Evolutionary conservation across 352 stramenopile species (phyloP), one percentile per base, ranked within the genome.

Genomic region (Phytophthora aleatoria): DNA sequence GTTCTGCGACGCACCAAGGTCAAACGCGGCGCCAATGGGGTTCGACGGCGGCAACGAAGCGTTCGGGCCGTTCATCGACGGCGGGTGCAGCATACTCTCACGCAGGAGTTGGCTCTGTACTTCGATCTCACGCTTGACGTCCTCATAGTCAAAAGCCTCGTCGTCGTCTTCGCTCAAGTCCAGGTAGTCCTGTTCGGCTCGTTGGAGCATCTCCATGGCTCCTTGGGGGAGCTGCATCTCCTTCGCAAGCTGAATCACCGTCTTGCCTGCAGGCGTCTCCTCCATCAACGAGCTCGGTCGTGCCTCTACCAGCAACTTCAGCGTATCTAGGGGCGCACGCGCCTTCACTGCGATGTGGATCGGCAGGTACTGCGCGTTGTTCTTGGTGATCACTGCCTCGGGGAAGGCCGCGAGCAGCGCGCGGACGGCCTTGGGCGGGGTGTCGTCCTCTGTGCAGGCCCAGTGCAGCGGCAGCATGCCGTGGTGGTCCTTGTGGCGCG

Each of bases 381-480:
- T 95, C 55, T 81, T 85, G 45, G 81, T 90, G 50, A 95, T 72
- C 39, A 90, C 83, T 11, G 71, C 86, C 45, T 92, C 81, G 0
- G 86, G 86, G n/a, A 86, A 95, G 5, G 83, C 86, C 13, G 81
- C 61, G 10, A 95, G 75, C 39, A 95, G 70, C 45, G 83, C 79
- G 0, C 74, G 65, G 50, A 95, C 72, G 3, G 85, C 81, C 12
- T 70, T 76, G 3, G 82, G 55, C 3, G 82, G 79, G n/a, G 85
- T 84, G 56, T 95, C 83, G 60, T 90, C 71, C 64, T 95, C 86
- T 0, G 84, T 92, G 48, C 86, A 94, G 24, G 86, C 86, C 86
- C 86, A 94, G 69, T 94, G 86, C 20, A 94, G 66, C 38, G 86
- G 86, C 60, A 93, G 60, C 86, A 94, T 94, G 33, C 86, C 86